These are phyloP conservation scores for Termitomyces sp. DNA, from an alignment of 768 basidiomycete genomes.

Conservation along the genomic window DNA sequence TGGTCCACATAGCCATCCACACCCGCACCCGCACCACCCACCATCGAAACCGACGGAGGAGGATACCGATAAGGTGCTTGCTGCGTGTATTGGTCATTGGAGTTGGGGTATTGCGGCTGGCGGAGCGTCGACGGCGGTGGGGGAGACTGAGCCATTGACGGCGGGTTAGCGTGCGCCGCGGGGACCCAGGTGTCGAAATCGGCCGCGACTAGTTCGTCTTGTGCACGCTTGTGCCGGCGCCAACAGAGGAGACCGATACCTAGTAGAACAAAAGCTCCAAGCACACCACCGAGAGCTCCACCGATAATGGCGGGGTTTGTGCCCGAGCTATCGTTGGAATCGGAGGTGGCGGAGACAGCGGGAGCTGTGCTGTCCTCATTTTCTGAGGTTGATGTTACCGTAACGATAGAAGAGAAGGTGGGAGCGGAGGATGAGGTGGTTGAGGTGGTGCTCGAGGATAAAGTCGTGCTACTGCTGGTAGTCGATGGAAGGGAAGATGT, in stretches of 20 bases:
- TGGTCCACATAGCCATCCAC: neutral
- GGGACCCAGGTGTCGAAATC: conserved; percentile 11
- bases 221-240: conserved; percentile 3
- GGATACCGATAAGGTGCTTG: conserved; percentile 11
- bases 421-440: neutral
- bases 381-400: conserved; percentile 4
- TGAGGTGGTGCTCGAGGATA: neutral
- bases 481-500: conserved; percentile 2
- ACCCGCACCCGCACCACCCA: neutral
- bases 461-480: neutral
- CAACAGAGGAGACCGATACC: conserved; percentile 3
- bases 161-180: conserved; percentile 1
- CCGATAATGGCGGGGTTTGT: conserved; percentile 6
- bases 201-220: neutral
- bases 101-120: conserved; percentile 1
- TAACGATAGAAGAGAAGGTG: neutral
- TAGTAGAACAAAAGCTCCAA: conserved; percentile 6
- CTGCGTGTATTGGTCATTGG: conserved; percentile 2
- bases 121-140: neutral
- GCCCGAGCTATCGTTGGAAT: neutral
- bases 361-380: neutral
- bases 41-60: conserved; percentile 4
- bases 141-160: neutral
- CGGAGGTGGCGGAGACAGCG: neutral
- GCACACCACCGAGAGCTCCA: conserved; percentile 9